phyloP scores from a whole-genome alignment of 2,329 filamentous ascomycete genomes.

The Fonsecaea multimorphosa region DNA sequence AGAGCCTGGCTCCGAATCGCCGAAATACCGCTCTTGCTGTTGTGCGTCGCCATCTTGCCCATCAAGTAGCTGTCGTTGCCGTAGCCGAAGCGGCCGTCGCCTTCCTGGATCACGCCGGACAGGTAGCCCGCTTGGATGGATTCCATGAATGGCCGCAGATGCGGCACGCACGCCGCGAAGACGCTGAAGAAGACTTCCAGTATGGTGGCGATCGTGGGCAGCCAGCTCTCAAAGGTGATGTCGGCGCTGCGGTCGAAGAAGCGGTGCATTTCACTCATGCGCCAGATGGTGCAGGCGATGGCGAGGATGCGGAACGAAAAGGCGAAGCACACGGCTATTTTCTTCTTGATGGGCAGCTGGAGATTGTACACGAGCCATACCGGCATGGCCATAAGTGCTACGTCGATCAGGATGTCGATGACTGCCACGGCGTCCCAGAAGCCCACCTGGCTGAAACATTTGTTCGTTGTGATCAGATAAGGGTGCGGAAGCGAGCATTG shows the following conservation, averaged over 20 bases:
- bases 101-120: slow-evolving; percentile 26
- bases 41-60: slow-evolving; percentile 30
- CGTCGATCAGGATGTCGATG: slow-evolving; percentile 37
- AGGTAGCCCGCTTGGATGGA: slow-evolving; percentile 32
- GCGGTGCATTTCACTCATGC: slow-evolving; percentile 15
- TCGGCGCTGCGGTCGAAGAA: slow-evolving; percentile 26
- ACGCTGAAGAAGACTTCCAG: slow-evolving; percentile 28
- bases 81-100: slow-evolving; percentile 28
- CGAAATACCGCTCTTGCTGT: slow-evolving; percentile 15
- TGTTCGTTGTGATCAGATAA: slow-evolving; percentile 28
- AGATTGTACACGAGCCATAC: slow-evolving; percentile 37
- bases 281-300: slow-evolving; percentile 26
- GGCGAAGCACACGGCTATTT: slow-evolving; percentile 33
- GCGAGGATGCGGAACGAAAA: slow-evolving; percentile 27
- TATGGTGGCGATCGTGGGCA: slow-evolving; percentile 25
- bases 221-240: slow-evolving; percentile 30
- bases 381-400: slow-evolving; percentile 36
- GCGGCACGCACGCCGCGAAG: slow-evolving; percentile 27
- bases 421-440: slow-evolving; percentile 35
- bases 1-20: slow-evolving; percentile 26
- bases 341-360: slow-evolving; percentile 34
- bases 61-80: slow-evolving; percentile 33
- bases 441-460: slow-evolving; percentile 35
- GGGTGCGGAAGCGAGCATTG: slow-evolving; percentile 36
- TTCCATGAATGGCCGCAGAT: slow-evolving; percentile 31